Conservation (phyloP, 1,139 yeast species). For the Candida sanyaensis region DNA sequence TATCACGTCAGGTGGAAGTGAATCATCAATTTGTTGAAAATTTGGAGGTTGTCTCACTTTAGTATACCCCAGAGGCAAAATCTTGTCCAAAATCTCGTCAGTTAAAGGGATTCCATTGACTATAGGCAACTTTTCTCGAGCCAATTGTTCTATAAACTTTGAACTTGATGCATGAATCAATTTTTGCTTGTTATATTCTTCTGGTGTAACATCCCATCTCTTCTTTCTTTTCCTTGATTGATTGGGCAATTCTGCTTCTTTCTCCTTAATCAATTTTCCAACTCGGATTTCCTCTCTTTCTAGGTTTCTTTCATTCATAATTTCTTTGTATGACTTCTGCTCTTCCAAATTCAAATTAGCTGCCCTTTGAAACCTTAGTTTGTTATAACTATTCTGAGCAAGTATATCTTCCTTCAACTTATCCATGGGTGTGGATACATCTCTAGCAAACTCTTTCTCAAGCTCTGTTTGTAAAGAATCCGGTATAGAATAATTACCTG, state of each 20-base stretch:
- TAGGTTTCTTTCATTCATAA: slow-evolving; percentile 35
- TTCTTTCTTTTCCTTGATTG: slow-evolving; percentile 24
- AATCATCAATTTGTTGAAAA: slow-evolving; percentile 35
- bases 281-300: slow-evolving; percentile 33
- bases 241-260: slow-evolving; percentile 11
- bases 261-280: slow-evolving; percentile 18
- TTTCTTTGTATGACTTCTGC: slow-evolving; percentile 32
- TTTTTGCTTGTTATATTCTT: slow-evolving; percentile 24
- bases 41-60: slow-evolving; percentile 50
- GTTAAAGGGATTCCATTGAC: slow-evolving; percentile 50
- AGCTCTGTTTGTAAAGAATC: slow-evolving; percentile 26
- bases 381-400: slow-evolving; percentile 21
- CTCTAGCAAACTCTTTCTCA: slow-evolving; percentile 24
- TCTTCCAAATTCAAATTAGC: slow-evolving; percentile 25
- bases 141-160: slow-evolving; percentile 9
- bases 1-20: slow-evolving; percentile 33
- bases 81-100: slow-evolving; percentile 48
- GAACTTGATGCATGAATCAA: background rate
- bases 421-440: slow-evolving; percentile 20
- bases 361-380: slow-evolving; percentile 24
- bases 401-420: slow-evolving; percentile 21
- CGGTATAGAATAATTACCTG: slow-evolving; percentile 37
- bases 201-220: slow-evolving; percentile 41
- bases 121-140: slow-evolving; percentile 34
- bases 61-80: slow-evolving; percentile 58